Base-by-base conservation (phyloP, 129 eudicot species). In the Saussurea involucrata region DNA sequence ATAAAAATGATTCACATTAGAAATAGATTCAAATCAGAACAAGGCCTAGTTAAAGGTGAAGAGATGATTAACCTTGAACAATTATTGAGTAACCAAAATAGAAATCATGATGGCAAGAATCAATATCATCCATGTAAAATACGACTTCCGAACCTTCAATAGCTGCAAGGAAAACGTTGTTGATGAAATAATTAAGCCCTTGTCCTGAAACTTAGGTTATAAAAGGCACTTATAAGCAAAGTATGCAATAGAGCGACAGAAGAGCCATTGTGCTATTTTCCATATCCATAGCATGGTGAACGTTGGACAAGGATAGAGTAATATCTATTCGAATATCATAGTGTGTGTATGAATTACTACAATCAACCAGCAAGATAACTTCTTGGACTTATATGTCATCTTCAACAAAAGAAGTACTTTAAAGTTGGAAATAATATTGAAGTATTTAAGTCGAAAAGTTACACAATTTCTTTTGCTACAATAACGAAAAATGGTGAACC, bases 111-210 rank as follows among this genome's bases (percentile, higher is more conserved):
- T 83, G 63, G 78, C 67, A 83, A 57, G 86, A 75, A 53, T 85
- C 92, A 74, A 28, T 63, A 81, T 65, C 82, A 42, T 85, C 92
- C 24, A 81, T 76, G 79, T 84, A 84, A 60, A 92, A 92, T 42
- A 92, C 89, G 76, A 86, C 92, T 24, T 90, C 87, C 15, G 96
- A 86, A 78, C 98, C 96, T 63, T 88, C 82, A 58, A 92, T 70
- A 58, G 92, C 98, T 92, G 90, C 88, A 83, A 73, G 34, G 22
- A 71, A 80, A 74, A 44, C 0, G 4, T 11, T 17, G 33, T 25
- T 15, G 46, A 46, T 69, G 20, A 55, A 24, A 18, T 6, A 9
- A 20, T 10, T 28, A 10, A 8, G n/a, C 28, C 25, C 36, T 76
- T 61, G 22, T 76, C 73, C 67, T 13, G 61, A 63, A 68, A 68